Evolutionary conservation across 306 rosid genomes (phyloP), one percentile per base, ranked within the genome.

Genomic region (Senna tora): DNA sequence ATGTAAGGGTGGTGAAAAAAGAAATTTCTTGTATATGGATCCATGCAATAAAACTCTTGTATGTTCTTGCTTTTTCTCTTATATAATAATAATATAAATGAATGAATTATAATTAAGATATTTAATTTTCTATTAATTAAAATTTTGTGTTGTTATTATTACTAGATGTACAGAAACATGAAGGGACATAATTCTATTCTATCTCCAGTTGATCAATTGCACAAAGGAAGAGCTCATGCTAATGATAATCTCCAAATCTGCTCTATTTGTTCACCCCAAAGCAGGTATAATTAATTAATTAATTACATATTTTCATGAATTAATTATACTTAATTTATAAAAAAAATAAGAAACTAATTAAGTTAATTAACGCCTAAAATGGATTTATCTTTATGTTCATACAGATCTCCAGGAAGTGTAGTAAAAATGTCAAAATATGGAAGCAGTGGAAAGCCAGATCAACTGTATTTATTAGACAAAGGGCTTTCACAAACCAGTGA

Each of bases 101-200:
- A n/a, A n/a, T n/a, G n/a, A n/a, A n/a, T n/a, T n/a, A n/a, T n/a
- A n/a, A n/a, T n/a, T n/a, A n/a, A n/a, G n/a, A n/a, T n/a, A n/a
- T n/a, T n/a, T n/a, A n/a, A n/a, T n/a, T n/a, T n/a, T n/a, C n/a
- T n/a, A n/a, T n/a, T n/a, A n/a, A n/a, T n/a, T n/a, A n/a, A n/a
- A 15, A 60, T 14, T 14, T 33, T 21, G 12, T 70, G 28, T 5
- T 5, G 20, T 56, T 78, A 16, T 22, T 47, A 59, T 59, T 52
- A 4, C 3, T 20, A 86, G 89, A 87, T 87, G 92, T 87, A 84
- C 71, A 82, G 92, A 52, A 80, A 75, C 63, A 8, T 52, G 41
- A 84, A 77, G 75, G 81, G 51, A 5, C 66, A 66, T n/a, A n/a
- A n/a, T n/a, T 22, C 19, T 4, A 49, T 56, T 10, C 49, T 54